A percentile compares a stretch with the other conserved stretches of the same genome.
These are phyloP conservation scores for Gonium pectorale DNA, from an alignment of 139 green algal genomes.

Conservation along the genomic window DNA sequence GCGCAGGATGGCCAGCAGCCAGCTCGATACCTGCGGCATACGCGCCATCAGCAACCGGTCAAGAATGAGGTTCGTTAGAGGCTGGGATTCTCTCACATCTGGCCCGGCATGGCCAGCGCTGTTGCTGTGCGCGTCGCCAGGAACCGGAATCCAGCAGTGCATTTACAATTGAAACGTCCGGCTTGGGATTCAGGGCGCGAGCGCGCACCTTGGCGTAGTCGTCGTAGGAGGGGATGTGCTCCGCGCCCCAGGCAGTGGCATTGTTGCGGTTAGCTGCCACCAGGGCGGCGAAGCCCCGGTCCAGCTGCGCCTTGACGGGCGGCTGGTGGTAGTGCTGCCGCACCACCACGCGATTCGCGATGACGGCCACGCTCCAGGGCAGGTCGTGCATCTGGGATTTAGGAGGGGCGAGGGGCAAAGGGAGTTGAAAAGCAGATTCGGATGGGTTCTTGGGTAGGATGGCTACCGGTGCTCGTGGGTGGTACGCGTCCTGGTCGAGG, in stretches of 20 bases:
- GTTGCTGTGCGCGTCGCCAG: too few relatives aligned
- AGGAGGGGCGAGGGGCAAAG: neutral
- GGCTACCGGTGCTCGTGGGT: too few relatives aligned
- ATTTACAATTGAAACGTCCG: too few relatives aligned
- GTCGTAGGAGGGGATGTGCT: constrained; percentile 17
- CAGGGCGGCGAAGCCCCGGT: neutral
- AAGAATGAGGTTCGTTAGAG: too few relatives aligned
- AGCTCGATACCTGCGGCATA: constrained; percentile 9
- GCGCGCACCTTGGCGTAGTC: constrained; percentile 35
- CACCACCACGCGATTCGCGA: constrained; percentile 18
- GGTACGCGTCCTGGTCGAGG: too few relatives aligned
- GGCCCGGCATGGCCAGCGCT: too few relatives aligned
- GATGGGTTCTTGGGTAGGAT: too few relatives aligned
- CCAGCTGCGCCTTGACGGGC: constrained; percentile 16
- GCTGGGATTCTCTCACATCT: too few relatives aligned
- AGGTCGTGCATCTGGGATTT: constrained; percentile 32
- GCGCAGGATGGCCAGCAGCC: constrained; percentile 45
- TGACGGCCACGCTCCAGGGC: neutral
- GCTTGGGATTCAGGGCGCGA: too few relatives aligned
- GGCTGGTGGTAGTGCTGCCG: constrained; percentile 44
- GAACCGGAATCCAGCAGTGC: too few relatives aligned
- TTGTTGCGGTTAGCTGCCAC: constrained; percentile 1
- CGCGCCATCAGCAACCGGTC: too few relatives aligned
- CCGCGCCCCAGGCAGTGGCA: neutral
- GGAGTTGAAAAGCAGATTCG: too few relatives aligned